These are phyloP conservation scores for Sporobolomyces roseus DNA, from an alignment of 768 basidiomycete genomes.

Conservation along the genomic window DNA sequence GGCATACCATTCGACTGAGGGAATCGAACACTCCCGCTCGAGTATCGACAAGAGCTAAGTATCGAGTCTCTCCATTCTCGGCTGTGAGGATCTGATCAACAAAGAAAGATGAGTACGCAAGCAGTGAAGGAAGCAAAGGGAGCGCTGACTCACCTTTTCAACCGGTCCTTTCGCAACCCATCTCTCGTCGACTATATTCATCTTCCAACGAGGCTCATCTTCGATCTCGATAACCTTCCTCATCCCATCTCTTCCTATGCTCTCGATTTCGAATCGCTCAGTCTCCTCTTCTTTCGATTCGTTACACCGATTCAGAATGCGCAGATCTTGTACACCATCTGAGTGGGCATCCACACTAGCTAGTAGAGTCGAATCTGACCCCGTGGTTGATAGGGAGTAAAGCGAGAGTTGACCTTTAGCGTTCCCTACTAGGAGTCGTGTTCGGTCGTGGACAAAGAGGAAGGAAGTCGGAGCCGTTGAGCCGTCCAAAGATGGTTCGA, in stretches of 20 bases:
- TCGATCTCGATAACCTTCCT: not conserved
- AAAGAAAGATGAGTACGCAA: not conserved
- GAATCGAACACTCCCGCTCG: conserved; percentile 10
- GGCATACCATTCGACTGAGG: not conserved
- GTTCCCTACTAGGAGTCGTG: conserved; percentile 1
- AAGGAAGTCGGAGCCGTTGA: not conserved
- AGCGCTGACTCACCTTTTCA: conserved; percentile 13
- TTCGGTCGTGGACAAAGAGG: not conserved
- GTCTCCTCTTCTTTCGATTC: not conserved
- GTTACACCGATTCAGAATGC: not conserved
- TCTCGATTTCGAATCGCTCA: not conserved
- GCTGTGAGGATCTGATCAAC: not conserved
- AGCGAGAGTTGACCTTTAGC: not conserved
- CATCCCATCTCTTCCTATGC: conserved; percentile 10
- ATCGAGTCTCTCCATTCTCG: not conserved
- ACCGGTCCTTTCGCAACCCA: conserved; percentile 3
- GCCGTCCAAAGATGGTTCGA: not conserved
- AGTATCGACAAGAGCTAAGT: conserved; percentile 10
- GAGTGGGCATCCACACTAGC: not conserved
- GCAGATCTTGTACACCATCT: not conserved
- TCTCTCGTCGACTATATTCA: conserved; percentile 10
- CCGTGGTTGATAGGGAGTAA: not conserved
- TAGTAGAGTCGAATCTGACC: not conserved
- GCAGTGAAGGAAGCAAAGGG: not conserved
- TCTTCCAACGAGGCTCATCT: not conserved